Evolutionary conservation across 108 stramenopile genomes (phyloP), one percentile per base, ranked within the genome.

Genomic region (Conticribra guillardii): DNA sequence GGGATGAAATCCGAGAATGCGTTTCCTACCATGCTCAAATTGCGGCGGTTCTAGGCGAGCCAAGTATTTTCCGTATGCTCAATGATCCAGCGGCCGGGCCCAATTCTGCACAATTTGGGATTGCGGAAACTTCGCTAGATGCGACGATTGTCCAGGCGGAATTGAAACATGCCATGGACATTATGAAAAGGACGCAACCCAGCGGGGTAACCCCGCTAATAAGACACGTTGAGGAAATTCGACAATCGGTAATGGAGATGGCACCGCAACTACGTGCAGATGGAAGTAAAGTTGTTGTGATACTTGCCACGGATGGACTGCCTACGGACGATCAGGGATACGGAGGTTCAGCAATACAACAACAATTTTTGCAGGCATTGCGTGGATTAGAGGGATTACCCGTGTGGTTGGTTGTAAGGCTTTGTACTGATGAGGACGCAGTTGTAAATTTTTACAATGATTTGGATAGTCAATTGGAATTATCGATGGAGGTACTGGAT

Each of bases 291-390:
- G 94, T 89, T 0, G 85, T 81, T n/a, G 76, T 97, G 5, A 81
- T 97, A 16, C 53, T 97, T 11, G 92, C 93, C 7, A 90, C 93
- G 1, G 96, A 97, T 65, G 96, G 96, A 15, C 69, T 91, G 3
- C 90, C 93, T 1, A 91, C 90, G 1, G 89, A 97, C 58, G 60
- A 73, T 14, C 57, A 55, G 34, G 90, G 91, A 4, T 37, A 62
- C n/a, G 51, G 74, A 19, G 56, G 64, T 9, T 15, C 47, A 23
- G 60, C 32, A 21, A 49, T 68, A 21, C 37, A 59, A 37, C 52
- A 54, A 31, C 57, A 53, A 41, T 90, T 89, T 58, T 64, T 80
- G 8, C 53, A 79, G 23, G 81, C 84, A 0, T 79, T 97, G 47
- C 69, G 84, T 16, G 67, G 76, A 1, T 66, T 95, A 26, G 88